Conservation (phyloP, 2,329 filamentous ascomycete genomes). For the Stachybotrys chlorohalonatus region DNA sequence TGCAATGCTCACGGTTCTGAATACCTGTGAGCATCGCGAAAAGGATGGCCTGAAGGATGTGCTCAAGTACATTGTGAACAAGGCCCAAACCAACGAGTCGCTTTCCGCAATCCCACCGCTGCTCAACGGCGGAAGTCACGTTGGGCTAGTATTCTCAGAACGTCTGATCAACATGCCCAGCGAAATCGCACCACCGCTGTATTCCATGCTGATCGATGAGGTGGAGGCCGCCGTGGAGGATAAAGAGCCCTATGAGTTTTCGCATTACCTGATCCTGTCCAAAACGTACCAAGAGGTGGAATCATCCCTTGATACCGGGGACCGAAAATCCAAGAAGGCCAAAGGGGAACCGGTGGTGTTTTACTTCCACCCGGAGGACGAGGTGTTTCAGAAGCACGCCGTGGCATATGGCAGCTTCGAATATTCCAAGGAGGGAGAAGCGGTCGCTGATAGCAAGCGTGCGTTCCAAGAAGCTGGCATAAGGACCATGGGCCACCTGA, state of each 20-base stretch:
- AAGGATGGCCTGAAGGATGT: conserved; percentile 65
- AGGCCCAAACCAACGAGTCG: conserved; percentile 41
- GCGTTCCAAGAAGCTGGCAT: conserved; percentile 93
- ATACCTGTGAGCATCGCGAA: conserved; percentile 68
- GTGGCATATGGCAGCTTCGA: conserved; percentile 60
- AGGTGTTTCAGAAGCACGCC: conserved; percentile 72
- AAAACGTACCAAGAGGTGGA: conserved; percentile 88
- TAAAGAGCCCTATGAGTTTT: conserved; percentile 85
- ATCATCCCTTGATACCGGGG: conserved; percentile 64
- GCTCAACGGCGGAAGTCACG: conserved; percentile 45
- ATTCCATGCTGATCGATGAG: conserved; percentile 88
- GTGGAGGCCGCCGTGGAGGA: conserved; percentile 81
- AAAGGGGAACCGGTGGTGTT: conserved; percentile 55
- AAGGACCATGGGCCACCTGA: conserved; percentile 72
- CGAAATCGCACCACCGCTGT: conserved; percentile 87
- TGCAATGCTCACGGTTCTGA: conserved; percentile 83
- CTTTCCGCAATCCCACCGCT: conserved; percentile 50
- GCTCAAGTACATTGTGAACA: conserved; percentile 58
- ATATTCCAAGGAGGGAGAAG: conserved; percentile 74
- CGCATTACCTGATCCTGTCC: conserved; percentile 84
- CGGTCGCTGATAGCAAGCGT: conserved; percentile 80
- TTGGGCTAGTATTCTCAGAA: conserved; percentile 86
- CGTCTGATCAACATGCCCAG: conserved; percentile 94
- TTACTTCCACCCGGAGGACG: conserved; percentile 95
- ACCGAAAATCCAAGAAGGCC: conserved; percentile 54